A percentile compares a stretch with the other conserved stretches of the same genome.
Evolutionary conservation across 2,329 filamentous ascomycete species (phyloP).

Genomic region (Aspergillus transmontanensis): DNA sequence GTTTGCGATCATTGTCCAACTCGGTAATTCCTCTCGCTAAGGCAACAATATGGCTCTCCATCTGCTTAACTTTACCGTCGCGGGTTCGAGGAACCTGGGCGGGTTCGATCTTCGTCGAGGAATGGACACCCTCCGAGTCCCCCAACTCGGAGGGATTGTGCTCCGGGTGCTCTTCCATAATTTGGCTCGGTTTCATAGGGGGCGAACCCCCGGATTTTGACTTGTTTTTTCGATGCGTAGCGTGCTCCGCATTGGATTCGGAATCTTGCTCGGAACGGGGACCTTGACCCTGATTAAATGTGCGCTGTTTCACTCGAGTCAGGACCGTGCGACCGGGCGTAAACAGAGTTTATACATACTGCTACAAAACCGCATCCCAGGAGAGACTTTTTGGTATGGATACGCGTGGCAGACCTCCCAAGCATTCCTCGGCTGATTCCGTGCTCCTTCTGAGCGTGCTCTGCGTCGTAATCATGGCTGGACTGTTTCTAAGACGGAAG

Average conservation of each 20-base stretch:
- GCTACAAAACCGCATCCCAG: neutral
- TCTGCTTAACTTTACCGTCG: neutral
- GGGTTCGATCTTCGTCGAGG: neutral
- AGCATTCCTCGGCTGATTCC: neutral
- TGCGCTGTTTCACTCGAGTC: neutral
- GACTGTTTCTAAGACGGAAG: neutral
- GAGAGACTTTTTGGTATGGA: neutral
- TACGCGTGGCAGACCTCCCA: neutral
- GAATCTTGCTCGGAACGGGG: neutral
- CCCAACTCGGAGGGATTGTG: neutral
- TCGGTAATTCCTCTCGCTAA: slow-evolving; percentile 2
- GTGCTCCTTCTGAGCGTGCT: neutral
- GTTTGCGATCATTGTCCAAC: slow-evolving; percentile 6
- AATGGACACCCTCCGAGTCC: neutral
- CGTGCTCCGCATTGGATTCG: neutral
- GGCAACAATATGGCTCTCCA: slow-evolving; percentile 2
- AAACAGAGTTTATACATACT: neutral
- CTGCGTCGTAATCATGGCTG: neutral
- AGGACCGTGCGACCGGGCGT: neutral
- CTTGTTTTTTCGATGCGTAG: neutral
- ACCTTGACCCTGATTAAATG: neutral
- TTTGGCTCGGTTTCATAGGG: neutral
- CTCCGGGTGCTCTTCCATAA: neutral
- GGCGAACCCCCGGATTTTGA: neutral
- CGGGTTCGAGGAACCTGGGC: neutral